A percentile compares a stretch with the other conserved stretches of the same genome.
Evolutionary conservation across 441 rosid genomes (phyloP).

Genomic region (Aquilaria agallochum): DNA sequence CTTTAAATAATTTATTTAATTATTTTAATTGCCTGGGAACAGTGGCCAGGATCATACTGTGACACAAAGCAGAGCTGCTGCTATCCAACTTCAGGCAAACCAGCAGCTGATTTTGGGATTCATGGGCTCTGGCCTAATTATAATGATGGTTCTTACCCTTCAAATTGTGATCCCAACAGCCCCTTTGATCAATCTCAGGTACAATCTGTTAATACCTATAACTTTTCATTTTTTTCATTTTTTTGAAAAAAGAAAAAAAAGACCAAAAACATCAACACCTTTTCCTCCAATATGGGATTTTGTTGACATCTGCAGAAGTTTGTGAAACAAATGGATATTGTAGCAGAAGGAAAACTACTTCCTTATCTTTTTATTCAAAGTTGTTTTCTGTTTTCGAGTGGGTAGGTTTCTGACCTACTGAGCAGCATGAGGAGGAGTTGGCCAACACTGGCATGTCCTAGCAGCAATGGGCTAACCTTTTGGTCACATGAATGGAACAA

Average conservation of each 20-base stretch:
- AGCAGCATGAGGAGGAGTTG: constrained; percentile 49
- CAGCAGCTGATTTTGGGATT: constrained; percentile 78
- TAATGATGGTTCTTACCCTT: constrained; percentile 73
- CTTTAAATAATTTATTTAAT: background rate
- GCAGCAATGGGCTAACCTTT: constrained; percentile 38
- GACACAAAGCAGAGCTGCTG: constrained; percentile 64
- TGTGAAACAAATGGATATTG: too few relatives aligned
- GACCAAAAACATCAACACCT: too few relatives aligned
- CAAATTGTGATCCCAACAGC: constrained; percentile 56
- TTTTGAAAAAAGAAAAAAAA: too few relatives aligned
- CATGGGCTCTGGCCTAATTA: constrained; percentile 98
- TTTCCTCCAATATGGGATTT: too few relatives aligned
- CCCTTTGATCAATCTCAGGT: constrained; percentile 60
- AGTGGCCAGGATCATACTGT: constrained; percentile 98
- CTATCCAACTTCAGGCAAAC: constrained; percentile 83
- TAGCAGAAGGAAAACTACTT: too few relatives aligned
- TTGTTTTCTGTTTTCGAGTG: background rate
- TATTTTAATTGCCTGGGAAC: background rate
- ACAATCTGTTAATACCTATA: background rate
- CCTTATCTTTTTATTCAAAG: too few relatives aligned
- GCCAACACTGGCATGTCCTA: constrained; percentile 87
- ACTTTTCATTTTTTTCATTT: too few relatives aligned
- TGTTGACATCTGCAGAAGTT: too few relatives aligned
- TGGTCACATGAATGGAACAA: constrained; percentile 87
- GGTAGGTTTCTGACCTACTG: constrained; percentile 49